Evolutionary conservation across 2,329 filamentous ascomycete species (phyloP).

Genomic region (Grosmannia huntii): DNA sequence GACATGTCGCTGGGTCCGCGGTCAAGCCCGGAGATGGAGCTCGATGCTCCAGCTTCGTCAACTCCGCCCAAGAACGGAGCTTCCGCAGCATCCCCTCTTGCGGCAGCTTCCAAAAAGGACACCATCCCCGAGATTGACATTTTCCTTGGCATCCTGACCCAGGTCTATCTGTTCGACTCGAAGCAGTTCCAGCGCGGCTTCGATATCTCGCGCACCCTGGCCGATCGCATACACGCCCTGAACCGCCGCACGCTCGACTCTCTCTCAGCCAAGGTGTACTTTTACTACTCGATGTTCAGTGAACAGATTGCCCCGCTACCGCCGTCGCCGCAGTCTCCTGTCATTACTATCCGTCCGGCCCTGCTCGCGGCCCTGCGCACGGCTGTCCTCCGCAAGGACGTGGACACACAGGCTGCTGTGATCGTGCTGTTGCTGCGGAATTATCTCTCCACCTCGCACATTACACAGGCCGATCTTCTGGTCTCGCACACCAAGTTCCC

Average conservation of each 20-base stretch:
- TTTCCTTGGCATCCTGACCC: slow-evolving; percentile 72
- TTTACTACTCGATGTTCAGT: slow-evolving; percentile 93
- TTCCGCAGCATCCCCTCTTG: not conserved
- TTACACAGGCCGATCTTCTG: slow-evolving; percentile 88
- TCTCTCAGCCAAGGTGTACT: slow-evolving; percentile 89
- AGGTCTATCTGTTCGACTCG: slow-evolving; percentile 81
- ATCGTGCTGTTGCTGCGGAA: slow-evolving; percentile 91
- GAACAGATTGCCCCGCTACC: slow-evolving; percentile 81
- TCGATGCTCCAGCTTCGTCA: slow-evolving; percentile 38
- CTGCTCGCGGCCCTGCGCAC: slow-evolving; percentile 83
- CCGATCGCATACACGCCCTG: slow-evolving; percentile 72
- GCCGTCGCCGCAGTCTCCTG: slow-evolving; percentile 75
- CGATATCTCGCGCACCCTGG: slow-evolving; percentile 71
- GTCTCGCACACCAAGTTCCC: slow-evolving; percentile 95
- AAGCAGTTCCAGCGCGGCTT: slow-evolving; percentile 70
- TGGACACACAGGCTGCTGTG: slow-evolving; percentile 92
- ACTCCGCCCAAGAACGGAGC: slow-evolving; percentile 30
- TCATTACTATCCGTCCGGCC: slow-evolving; percentile 74
- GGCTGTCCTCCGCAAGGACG: slow-evolving; percentile 91
- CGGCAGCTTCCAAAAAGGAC: slow-evolving; percentile 42
- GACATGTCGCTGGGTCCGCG: slow-evolving; percentile 48
- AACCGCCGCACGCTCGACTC: slow-evolving; percentile 93
- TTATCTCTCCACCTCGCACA: slow-evolving; percentile 92
- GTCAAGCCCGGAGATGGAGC: slow-evolving; percentile 55
- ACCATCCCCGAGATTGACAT: slow-evolving; percentile 77